Evolutionary conservation across 2,329 filamentous ascomycete species (phyloP).

Genomic region (Plectosphaerella cucumerina): DNA sequence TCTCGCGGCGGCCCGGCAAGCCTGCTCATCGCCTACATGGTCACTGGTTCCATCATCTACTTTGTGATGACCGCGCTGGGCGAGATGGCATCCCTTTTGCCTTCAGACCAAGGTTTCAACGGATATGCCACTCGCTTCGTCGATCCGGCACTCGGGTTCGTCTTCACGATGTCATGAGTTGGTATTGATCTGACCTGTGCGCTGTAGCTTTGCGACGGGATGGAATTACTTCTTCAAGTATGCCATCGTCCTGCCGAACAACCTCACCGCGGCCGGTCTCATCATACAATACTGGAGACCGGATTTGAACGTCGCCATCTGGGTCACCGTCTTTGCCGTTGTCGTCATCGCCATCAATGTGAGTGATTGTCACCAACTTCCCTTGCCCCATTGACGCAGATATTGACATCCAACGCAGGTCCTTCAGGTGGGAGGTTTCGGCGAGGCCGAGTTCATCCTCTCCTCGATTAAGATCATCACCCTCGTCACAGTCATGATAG

Average conservation of each 20-base stretch:
- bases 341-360: slow-evolving; percentile 30
- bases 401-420: slow-evolving; percentile 16
- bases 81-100: slow-evolving; percentile 25
- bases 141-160: slow-evolving; percentile 23
- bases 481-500: slow-evolving; percentile 32
- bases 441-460: slow-evolving; percentile 45
- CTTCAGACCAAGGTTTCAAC: slow-evolving; percentile 21
- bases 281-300: slow-evolving; percentile 32
- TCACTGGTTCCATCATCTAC: slow-evolving; percentile 47
- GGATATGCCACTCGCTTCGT: slow-evolving; percentile 24
- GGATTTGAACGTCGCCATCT: slow-evolving; percentile 32
- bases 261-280: slow-evolving; percentile 32
- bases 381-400: no score
- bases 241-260: slow-evolving; percentile 31
- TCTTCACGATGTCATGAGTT: background rate
- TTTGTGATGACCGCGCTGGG: slow-evolving; percentile 46
- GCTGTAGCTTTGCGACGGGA: slow-evolving; percentile 31
- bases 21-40: slow-evolving; percentile 31
- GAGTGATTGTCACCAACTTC: background rate
- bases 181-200: background rate
- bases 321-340: slow-evolving; percentile 29
- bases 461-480: slow-evolving; percentile 38
- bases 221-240: slow-evolving; percentile 46
- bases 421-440: slow-evolving; percentile 34
- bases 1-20: slow-evolving; percentile 39